Base-by-base conservation (phyloP, 352 stramenopile species). In the Blastocystis sp. region DNA sequence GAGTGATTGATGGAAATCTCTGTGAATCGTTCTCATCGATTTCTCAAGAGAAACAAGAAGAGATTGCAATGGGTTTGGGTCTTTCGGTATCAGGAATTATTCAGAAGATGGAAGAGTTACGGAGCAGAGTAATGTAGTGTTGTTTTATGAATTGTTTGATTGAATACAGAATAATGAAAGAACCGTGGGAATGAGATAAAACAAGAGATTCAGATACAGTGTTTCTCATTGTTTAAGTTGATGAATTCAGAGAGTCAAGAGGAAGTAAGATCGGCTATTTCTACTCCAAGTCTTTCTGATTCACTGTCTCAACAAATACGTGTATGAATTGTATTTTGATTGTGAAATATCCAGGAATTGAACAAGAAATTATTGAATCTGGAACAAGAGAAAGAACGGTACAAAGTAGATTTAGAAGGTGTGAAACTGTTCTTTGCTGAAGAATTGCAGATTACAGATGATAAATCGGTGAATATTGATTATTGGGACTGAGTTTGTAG, bases 41-140 rank as follows among this genome's bases (percentile, higher is more conserved):
- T 27, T 92, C 93, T 21, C 91, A 92, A 27, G 93, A 97, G 71
- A 96, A 96, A 52, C 96, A 98, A 87, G 93, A 96, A 80, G 95
- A 94, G 67, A 95, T 99, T 89, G 95, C 95, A 39, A 93, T 96
- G 88, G 92, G 95, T 74, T 92, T 99, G 32, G 95, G 98, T 83
- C 92, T 95, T 73, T 97, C 94, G n/a, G 94, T 96, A 4, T 92
- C 93, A 1, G 95, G 98, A 88, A 94, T 99, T 75, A 92, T 97
- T 58, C 98, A 99, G 89, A 98, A 98, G 90, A 92, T 99, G 24
- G 96, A 99, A 90, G 95, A 98, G 88, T 97, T 97, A 88, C 92
- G 94, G 88, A 98, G 98, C 90, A 91, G 94, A 57, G 89, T 99
- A 29, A 88, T 98, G 46, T 98, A 97, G 54, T 56, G 14, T 57